Evolutionary conservation across 805 yeast genomes (phyloP).

Genomic region (Wickerhamiella kazuoi): DNA sequence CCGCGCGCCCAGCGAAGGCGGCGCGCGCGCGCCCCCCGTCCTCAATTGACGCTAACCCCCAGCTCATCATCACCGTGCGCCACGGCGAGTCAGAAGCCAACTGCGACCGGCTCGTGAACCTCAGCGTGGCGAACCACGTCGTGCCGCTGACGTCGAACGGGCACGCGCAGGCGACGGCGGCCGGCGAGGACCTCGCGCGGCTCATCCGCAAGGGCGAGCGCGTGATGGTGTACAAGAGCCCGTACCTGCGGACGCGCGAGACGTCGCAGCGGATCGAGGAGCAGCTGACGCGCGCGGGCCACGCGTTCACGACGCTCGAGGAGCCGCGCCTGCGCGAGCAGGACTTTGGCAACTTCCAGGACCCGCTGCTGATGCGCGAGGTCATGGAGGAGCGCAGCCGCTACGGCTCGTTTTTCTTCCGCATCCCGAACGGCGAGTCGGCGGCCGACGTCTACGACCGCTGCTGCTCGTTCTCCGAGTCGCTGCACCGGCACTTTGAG

Average conservation of each 20-base stretch:
- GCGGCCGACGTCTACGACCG: constrained; percentile 94
- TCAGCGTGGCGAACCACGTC: constrained; percentile 61
- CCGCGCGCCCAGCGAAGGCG: constrained; percentile 13
- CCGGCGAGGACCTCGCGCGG: constrained; percentile 21
- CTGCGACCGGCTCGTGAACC: constrained; percentile 64
- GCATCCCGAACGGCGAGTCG: constrained; percentile 87
- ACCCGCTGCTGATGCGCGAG: constrained; percentile 48
- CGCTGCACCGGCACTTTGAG: constrained; percentile 65
- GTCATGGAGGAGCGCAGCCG: constrained; percentile 73
- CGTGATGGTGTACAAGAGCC: constrained; percentile 71
- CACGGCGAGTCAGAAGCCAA: constrained; percentile 93
- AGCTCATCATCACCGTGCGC: constrained; percentile 62
- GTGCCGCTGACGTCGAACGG: constrained; percentile 61
- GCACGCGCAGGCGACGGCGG: constrained; percentile 26
- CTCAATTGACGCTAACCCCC: neutral
- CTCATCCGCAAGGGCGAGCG: constrained; percentile 32
- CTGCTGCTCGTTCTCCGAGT: constrained; percentile 76
- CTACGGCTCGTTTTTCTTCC: constrained; percentile 75
- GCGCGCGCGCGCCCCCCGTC: neutral
- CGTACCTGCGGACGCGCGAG: constrained; percentile 69
- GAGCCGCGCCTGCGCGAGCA: constrained; percentile 90
- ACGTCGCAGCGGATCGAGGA: constrained; percentile 59
- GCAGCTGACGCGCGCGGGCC: constrained; percentile 24
- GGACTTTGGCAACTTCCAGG: constrained; percentile 66
- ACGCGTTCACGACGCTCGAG: constrained; percentile 47